Percentiles rank a stretch among this genome's conserved stretches.
phyloP scores from a whole-genome alignment of 148 eudicot species.

The Rhododendron molle region DNA sequence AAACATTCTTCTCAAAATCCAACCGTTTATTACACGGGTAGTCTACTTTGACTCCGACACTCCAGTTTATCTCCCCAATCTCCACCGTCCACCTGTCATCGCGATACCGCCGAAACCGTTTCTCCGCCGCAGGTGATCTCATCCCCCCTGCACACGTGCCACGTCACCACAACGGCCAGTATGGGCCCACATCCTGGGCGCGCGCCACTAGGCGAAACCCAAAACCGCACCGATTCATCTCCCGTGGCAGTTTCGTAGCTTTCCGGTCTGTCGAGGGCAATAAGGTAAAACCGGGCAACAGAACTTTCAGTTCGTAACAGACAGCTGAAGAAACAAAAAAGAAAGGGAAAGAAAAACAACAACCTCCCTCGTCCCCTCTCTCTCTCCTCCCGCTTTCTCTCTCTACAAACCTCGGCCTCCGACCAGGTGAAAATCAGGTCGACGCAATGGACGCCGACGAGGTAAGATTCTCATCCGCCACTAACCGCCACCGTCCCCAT shows the following conservation, averaged over 20 bases:
- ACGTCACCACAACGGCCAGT: neutral
- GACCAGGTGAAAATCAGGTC: neutral
- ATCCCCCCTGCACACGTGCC: no score
- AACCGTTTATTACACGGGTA: neutral
- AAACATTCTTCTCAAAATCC: neutral
- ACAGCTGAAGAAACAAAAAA: slow-evolving; percentile 36
- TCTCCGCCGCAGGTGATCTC: neutral
- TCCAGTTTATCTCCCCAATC: neutral
- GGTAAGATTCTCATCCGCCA: neutral
- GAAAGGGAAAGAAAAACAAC: slow-evolving; percentile 17
- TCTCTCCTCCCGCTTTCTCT: slow-evolving; percentile 10
- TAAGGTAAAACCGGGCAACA: slow-evolving; percentile 11
- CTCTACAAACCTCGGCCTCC: neutral
- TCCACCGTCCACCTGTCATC: neutral
- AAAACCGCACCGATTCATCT: neutral
- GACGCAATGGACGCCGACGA: slow-evolving; percentile 20
- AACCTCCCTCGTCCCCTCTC: neutral
- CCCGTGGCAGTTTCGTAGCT: slow-evolving; percentile 26
- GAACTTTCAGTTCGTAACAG: slow-evolving; percentile 72
- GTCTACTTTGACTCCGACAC: neutral
- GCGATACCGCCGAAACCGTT: neutral
- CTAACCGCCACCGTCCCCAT: neutral
- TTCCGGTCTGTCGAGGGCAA: slow-evolving; percentile 9
- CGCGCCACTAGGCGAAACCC: slow-evolving; percentile 18
- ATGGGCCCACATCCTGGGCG: slow-evolving; percentile 12